phyloP scores from a whole-genome alignment of 495 filamentous ascomycete genomes.

The Xylaria scruposa region DNA sequence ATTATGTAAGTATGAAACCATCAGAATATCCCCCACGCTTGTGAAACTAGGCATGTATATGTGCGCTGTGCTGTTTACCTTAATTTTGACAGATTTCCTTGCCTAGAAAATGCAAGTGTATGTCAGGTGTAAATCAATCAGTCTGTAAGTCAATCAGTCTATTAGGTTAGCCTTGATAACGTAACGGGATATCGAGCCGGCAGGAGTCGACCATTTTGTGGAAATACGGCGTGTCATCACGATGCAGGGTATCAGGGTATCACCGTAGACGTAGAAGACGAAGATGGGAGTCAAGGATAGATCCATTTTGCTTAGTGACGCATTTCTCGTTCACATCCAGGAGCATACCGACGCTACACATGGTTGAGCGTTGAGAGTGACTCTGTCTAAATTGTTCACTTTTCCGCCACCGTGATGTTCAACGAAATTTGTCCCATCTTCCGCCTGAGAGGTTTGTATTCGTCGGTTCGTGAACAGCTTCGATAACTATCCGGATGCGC shows the following conservation, averaged over 20 bases:
- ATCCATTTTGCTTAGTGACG: not conserved
- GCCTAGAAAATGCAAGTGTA: not conserved
- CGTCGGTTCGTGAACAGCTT: not conserved
- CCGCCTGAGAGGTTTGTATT: not conserved
- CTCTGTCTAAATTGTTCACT: not conserved
- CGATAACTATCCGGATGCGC: not conserved
- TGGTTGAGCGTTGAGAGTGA: not conserved
- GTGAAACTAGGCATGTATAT: not conserved
- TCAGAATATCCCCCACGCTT: not conserved
- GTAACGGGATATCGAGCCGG: not conserved
- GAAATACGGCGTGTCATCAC: not conserved
- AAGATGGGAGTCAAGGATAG: not conserved
- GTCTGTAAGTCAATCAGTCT: not conserved
- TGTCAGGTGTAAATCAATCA: not conserved
- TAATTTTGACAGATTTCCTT: not conserved
- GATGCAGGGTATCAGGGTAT: not conserved
- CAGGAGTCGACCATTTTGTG: not conserved
- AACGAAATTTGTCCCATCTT: not conserved
- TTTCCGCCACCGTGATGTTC: not conserved
- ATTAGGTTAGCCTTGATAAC: not conserved
- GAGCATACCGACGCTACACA: not conserved
- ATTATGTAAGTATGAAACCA: not conserved
- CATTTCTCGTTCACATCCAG: not conserved
- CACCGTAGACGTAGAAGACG: not conserved
- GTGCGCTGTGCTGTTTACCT: not conserved